Evolutionary conservation across 805 yeast species (phyloP).

Genomic region (Komagataella pastoris): DNA sequence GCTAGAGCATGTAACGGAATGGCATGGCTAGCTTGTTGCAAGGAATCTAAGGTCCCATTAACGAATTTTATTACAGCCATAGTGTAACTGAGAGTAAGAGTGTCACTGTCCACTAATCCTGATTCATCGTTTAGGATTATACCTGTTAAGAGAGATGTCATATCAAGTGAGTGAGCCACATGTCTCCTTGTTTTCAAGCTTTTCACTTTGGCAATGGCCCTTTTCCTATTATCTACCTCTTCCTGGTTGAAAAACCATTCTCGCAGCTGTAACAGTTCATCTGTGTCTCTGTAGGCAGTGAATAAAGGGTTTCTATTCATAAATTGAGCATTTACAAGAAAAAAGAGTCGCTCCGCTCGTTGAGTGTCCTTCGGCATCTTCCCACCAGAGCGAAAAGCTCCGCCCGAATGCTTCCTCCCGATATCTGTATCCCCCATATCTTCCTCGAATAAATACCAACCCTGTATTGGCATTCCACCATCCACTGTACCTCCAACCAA

Average conservation of each 20-base stretch:
- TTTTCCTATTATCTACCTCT: slow-evolving; percentile 12
- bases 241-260: slow-evolving; percentile 37
- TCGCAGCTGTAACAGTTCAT: slow-evolving; percentile 32
- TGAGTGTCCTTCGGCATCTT: background rate
- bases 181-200: slow-evolving; percentile 47
- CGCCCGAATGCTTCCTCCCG: background rate
- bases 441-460: background rate
- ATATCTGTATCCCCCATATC: background rate
- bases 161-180: slow-evolving; percentile 61
- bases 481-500: background rate
- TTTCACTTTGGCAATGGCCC: slow-evolving; percentile 39
- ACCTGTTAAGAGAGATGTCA: slow-evolving; percentile 45
- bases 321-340: background rate
- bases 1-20: slow-evolving; percentile 72
- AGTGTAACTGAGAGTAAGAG: slow-evolving; percentile 42
- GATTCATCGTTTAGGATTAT: background rate
- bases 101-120: slow-evolving; percentile 15
- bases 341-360: background rate
- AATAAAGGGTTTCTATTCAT: slow-evolving; percentile 12
- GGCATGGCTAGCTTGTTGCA: slow-evolving; percentile 68
- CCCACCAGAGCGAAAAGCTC: background rate
- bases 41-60: slow-evolving; percentile 81
- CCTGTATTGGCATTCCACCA: background rate
- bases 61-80: slow-evolving; percentile 78
- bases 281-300: slow-evolving; percentile 20